Conservation (phyloP, 495 filamentous ascomycete species). For the Xylaria castorea region DNA sequence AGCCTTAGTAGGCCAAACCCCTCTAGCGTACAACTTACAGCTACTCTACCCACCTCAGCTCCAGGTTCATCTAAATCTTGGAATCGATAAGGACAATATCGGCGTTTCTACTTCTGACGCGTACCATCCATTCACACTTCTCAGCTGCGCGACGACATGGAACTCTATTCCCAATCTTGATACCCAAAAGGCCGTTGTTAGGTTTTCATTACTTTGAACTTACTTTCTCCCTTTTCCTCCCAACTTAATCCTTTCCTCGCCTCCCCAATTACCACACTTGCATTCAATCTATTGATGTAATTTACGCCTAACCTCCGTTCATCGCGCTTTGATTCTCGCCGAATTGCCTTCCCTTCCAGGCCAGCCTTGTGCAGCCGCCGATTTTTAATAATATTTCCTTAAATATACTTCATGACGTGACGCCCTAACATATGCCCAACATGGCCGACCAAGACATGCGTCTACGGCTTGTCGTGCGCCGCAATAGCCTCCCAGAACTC, state of each 20-base stretch:
- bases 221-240: not conserved
- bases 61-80: not conserved
- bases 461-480: constrained; percentile 80
- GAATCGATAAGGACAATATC: constrained; percentile 14
- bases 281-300: not conserved
- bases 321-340: not conserved
- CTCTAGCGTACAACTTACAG: no score
- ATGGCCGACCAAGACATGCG: constrained; percentile 64
- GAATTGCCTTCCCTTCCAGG: not conserved
- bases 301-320: not conserved
- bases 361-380: not conserved
- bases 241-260: not conserved
- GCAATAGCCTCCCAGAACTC: constrained; percentile 78
- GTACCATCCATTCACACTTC: not conserved
- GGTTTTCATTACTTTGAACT: not conserved
- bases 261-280: not conserved
- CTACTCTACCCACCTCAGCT: not conserved
- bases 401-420: not conserved
- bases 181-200: not conserved
- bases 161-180: not conserved
- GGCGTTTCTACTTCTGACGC: constrained; percentile 1
- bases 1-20: not conserved
- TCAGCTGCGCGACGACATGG: not conserved
- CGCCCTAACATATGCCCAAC: not conserved
- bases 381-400: not conserved